Evolutionary conservation across 768 basidiomycete genomes (phyloP).

Genomic region (Sistotremastrum niveocremeum): DNA sequence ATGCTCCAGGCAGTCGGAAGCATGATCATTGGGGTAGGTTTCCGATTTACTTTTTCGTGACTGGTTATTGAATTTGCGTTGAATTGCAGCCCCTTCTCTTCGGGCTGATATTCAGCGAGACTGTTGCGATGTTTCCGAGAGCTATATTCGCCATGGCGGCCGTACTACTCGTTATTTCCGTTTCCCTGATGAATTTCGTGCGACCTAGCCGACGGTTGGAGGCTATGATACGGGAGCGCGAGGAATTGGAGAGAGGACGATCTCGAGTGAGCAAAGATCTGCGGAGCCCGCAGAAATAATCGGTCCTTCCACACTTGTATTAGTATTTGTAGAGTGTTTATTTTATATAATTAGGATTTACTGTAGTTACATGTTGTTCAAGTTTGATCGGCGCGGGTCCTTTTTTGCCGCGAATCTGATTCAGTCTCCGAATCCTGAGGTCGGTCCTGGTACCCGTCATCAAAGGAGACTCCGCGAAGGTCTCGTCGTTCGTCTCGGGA

Average conservation of each 20-base stretch:
- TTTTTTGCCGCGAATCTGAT: too few species aligned
- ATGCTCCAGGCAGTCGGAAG: slow-evolving; percentile 54
- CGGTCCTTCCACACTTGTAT: too few species aligned
- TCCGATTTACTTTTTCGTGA: slow-evolving; percentile 5
- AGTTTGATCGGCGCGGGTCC: too few species aligned
- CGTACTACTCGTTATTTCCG: slow-evolving; percentile 35
- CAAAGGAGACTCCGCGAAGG: too few species aligned
- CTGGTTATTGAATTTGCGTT: neutral
- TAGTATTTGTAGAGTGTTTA: too few species aligned
- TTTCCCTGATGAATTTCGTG: slow-evolving; percentile 33
- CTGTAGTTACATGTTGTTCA: too few species aligned
- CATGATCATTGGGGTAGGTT: slow-evolving; percentile 37
- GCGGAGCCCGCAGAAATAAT: slow-evolving; percentile 8
- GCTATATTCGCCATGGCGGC: slow-evolving; percentile 54
- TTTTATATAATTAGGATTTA: too few species aligned
- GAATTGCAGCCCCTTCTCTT: slow-evolving; percentile 49
- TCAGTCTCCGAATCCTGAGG: too few species aligned
- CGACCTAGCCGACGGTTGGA: slow-evolving; percentile 16
- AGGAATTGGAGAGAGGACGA: slow-evolving; percentile 13
- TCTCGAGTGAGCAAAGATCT: slow-evolving; percentile 28
- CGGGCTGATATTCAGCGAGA: slow-evolving; percentile 49
- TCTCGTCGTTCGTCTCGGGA: too few species aligned
- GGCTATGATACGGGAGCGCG: neutral
- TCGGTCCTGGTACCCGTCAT: too few species aligned
- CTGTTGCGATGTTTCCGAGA: slow-evolving; percentile 51